phyloP scores from a whole-genome alignment of 306 rosid genomes.

The Cucurbita argyrosperma region DNA sequence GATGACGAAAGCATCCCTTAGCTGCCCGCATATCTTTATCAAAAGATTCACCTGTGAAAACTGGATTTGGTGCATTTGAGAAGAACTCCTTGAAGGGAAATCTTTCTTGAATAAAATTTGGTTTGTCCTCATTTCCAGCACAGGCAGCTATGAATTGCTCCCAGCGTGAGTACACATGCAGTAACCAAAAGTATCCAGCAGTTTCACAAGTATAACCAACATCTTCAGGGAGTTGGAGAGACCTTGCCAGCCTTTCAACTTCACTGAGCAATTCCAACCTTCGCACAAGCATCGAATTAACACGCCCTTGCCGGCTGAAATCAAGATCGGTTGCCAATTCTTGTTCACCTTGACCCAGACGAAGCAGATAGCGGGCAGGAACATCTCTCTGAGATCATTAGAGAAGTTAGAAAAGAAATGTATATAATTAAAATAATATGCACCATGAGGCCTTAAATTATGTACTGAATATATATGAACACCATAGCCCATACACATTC shows the following conservation, averaged over 20 bases:
- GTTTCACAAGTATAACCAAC: constrained; percentile 98
- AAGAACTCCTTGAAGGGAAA: constrained; percentile 95
- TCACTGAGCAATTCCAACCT: constrained; percentile 75
- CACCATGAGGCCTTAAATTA: neutral
- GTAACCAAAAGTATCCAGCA: constrained; percentile 97
- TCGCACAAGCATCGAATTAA: constrained; percentile 90
- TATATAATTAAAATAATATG: neutral
- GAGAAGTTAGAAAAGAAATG: neutral
- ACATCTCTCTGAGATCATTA: constrained; percentile 67
- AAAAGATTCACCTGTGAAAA: constrained; percentile 73
- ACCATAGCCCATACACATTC: too few species aligned
- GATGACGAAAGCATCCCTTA: constrained; percentile 78
- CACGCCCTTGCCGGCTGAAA: constrained; percentile 98
- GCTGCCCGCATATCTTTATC: constrained; percentile 90
- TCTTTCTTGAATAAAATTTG: constrained; percentile 61
- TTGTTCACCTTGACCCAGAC: constrained; percentile 99
- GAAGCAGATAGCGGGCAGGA: constrained; percentile 96
- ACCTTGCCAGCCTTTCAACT: constrained; percentile 93
- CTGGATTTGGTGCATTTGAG: constrained; percentile 41
- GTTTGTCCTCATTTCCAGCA: constrained; percentile 49
- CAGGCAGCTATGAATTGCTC: constrained; percentile 83
- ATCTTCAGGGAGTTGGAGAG: constrained; percentile 93
- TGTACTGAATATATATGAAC: too few species aligned
- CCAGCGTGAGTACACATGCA: constrained; percentile 96
- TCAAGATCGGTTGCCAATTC: constrained; percentile 98